phyloP scores from a whole-genome alignment of 768 basidiomycete genomes.

The Boletus subparvulus region DNA sequence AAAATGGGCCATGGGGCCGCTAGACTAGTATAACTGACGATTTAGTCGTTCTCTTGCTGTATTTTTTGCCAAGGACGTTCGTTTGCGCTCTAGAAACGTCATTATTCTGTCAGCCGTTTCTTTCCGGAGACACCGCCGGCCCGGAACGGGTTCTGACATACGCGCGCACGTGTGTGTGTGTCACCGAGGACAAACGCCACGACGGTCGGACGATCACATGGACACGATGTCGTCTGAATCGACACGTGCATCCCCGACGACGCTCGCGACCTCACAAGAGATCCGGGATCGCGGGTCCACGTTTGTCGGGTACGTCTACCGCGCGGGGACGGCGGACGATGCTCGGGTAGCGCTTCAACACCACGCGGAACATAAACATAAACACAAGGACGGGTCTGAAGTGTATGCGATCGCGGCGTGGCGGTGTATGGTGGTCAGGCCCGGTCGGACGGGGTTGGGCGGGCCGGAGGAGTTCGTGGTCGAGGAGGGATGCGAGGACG shows the following conservation, averaged over 20 bases:
- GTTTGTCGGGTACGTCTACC: slow-evolving; percentile 66
- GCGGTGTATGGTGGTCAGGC: slow-evolving; percentile 72
- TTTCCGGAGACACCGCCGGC: no score
- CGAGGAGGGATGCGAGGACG: slow-evolving; percentile 62
- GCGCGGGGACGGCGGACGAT: slow-evolving; percentile 32
- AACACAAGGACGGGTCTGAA: not conserved
- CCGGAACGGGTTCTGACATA: no score
- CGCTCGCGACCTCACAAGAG: slow-evolving; percentile 58
- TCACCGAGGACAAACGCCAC: no score
- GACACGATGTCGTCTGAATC: not conserved
- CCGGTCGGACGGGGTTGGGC: slow-evolving; percentile 60
- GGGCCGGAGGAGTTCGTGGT: slow-evolving; percentile 80
- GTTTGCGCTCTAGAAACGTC: no score
- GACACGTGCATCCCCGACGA: not conserved
- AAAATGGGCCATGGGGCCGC: no score
- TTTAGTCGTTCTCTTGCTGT: no score
- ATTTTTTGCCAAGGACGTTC: no score
- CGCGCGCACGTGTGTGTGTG: no score
- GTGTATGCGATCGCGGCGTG: slow-evolving; percentile 76
- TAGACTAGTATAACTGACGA: no score
- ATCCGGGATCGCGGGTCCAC: slow-evolving; percentile 72
- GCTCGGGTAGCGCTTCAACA: slow-evolving; percentile 37
- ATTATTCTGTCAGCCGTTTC: no score
- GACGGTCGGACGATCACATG: no score
- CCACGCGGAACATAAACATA: not conserved